Evolutionary conservation across 2,329 filamentous ascomycete genomes (phyloP), one percentile per base, ranked within the genome.

Genomic region (Cercospora janseana): DNA sequence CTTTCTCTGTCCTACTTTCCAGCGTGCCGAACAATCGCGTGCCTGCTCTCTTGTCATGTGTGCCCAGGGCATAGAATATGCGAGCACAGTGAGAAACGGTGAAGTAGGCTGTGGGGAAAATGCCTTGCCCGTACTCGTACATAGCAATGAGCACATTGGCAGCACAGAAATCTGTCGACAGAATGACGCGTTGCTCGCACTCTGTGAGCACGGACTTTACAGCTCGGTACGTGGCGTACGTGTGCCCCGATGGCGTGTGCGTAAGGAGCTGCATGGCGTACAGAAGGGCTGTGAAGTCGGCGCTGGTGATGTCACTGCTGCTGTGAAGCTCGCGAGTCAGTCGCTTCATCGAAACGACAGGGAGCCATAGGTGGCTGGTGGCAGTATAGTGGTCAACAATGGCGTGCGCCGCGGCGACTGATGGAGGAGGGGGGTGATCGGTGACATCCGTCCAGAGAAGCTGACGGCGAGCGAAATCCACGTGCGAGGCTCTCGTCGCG

Each of bases 61-160:
- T 46, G 10, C 57, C 57, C 1, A 60, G 15, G 5, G 48, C 44
- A 26, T 40, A 53, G 26, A 47, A 49, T 23, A 58, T 37, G 9
- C 53, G 28, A 23, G 48, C 37, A 20, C 54, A 44, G 21, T 53
- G 35, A 1, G 40, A 43, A 16, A 54, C 41, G 8, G 53, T 51
- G 9, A 60, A 37, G 32, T 60, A 60, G 4, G 55, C 55, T 3
- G 47, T 40, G 9, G 57, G 53, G 37, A 52, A 58, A 24, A 56
- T 52, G 6, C 49, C 55, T 16, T 60, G 52, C 4, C 47, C 55
- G 18, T 55, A 31, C 37, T 59, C 57, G 45, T 51, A 54, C 13
- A 54, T 27, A 1, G 53, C 57, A n/a, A 55, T 43, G 35, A 59
- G 32, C 9, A 55, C 37, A 13, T 50, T 34, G n/a, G 57, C 57